Percentiles rank a stretch among this genome's conserved stretches.
phyloP scores from a whole-genome alignment of 2,329 filamentous ascomycete species.

The Scedosporium apiospermum region DNA sequence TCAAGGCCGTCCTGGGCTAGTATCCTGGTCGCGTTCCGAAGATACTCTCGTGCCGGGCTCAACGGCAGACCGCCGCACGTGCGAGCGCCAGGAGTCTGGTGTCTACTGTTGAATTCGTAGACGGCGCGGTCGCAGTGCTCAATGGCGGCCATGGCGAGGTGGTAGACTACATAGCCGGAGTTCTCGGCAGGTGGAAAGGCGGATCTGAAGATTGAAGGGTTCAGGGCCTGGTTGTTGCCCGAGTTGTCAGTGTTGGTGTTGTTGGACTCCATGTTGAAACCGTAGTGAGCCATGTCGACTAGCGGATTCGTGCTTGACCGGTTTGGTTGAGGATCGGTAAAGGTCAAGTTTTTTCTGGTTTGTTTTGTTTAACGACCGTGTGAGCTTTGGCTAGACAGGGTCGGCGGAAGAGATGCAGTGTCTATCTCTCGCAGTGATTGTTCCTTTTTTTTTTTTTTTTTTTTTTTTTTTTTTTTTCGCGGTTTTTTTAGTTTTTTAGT shows the following conservation, averaged over 20 bases:
- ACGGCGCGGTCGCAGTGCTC: background rate
- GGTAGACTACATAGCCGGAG: background rate
- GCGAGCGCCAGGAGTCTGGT: background rate
- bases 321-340: background rate
- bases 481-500: background rate
- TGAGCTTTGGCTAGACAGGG: background rate
- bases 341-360: background rate
- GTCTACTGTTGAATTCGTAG: background rate
- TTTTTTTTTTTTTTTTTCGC: background rate
- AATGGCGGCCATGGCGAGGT: background rate
- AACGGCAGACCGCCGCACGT: background rate
- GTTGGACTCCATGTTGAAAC: background rate
- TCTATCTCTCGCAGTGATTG: background rate
- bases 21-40: too few species aligned
- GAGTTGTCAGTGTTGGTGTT: background rate
- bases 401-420: background rate
- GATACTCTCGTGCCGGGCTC: too few species aligned
- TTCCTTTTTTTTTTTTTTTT: background rate
- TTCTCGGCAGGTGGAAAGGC: background rate
- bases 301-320: background rate
- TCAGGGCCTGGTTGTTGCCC: background rate
- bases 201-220: background rate
- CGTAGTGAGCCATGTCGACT: background rate
- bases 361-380: background rate
- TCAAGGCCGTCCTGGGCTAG: background rate